These are phyloP conservation scores for Hymenoscyphus fructigenus DNA, from an alignment of 2,329 filamentous ascomycete species.

Conservation along the genomic window DNA sequence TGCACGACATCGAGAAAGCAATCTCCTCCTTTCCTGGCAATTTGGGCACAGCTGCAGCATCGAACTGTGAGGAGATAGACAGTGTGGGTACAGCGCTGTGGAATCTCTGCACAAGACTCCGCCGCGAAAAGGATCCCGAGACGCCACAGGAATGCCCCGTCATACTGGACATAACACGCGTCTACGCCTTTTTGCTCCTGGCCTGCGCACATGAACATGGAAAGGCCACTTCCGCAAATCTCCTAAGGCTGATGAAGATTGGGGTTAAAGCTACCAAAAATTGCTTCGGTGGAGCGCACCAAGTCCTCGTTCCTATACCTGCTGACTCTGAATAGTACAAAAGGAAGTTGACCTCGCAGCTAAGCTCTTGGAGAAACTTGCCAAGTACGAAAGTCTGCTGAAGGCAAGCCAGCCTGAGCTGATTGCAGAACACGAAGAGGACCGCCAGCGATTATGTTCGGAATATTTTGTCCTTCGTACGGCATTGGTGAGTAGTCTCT, in stretches of 20 bases:
- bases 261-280: slow-evolving; percentile 64
- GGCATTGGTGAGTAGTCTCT: slow-evolving; percentile 52
- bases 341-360: slow-evolving; percentile 57
- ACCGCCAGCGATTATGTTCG: slow-evolving; percentile 32
- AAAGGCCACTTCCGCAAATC: slow-evolving; percentile 37
- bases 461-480: slow-evolving; percentile 38
- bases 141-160: slow-evolving; percentile 23
- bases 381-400: slow-evolving; percentile 51
- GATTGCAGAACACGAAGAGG: slow-evolving; percentile 29
- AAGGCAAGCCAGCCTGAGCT: slow-evolving; percentile 34
- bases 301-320: neutral
- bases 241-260: slow-evolving; percentile 62
- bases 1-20: slow-evolving; percentile 43
- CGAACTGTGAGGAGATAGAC: slow-evolving; percentile 52
- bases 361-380: slow-evolving; percentile 62
- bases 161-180: slow-evolving; percentile 40
- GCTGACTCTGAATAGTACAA: slow-evolving; percentile 23
- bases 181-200: slow-evolving; percentile 67
- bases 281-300: slow-evolving; percentile 53
- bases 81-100: slow-evolving; percentile 57
- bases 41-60: slow-evolving; percentile 31
- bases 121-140: slow-evolving; percentile 37
- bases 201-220: slow-evolving; percentile 50
- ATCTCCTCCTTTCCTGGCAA: slow-evolving; percentile 39
- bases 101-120: slow-evolving; percentile 62